Conservation (phyloP, 371 early-diverging fungal species). For the Mortierella sp. region DNA sequence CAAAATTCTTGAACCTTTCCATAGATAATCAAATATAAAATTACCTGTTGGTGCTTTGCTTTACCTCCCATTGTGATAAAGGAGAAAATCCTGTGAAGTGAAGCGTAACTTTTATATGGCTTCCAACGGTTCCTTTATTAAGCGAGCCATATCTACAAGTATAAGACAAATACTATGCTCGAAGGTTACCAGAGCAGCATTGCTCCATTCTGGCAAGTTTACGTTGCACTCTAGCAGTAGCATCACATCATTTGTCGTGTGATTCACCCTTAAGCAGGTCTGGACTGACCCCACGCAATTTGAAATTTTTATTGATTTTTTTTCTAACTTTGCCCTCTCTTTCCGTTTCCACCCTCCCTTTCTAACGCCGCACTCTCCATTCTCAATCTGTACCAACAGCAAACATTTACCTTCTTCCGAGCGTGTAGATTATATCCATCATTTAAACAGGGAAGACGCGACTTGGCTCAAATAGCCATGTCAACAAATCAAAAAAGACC, state of each 20-base stretch:
- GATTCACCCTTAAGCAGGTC: slow-evolving; percentile 5
- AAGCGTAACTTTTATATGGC: too few relatives aligned
- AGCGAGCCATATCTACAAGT: too few relatives aligned
- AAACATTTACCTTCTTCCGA: background rate
- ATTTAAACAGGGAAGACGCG: slow-evolving; percentile 10
- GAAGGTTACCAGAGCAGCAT: too few relatives aligned
- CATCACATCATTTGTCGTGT: background rate
- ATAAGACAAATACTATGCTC: too few relatives aligned
- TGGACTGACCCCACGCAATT: slow-evolving; percentile 11
- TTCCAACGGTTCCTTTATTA: too few relatives aligned
- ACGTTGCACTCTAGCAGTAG: background rate
- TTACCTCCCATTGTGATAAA: too few relatives aligned
- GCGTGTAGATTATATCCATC: slow-evolving; percentile 5
- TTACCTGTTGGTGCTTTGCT: too few relatives aligned
- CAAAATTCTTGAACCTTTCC: too few relatives aligned
- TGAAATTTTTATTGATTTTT: slow-evolving; percentile 1
- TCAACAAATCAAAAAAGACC: slow-evolving; percentile 1
- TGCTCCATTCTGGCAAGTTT: background rate
- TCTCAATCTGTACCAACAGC: background rate
- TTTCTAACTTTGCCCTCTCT: slow-evolving; percentile 4
- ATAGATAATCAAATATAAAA: too few relatives aligned
- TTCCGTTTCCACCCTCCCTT: slow-evolving; percentile 13
- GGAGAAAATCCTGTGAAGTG: too few relatives aligned
- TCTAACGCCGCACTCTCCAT: slow-evolving; percentile 1
- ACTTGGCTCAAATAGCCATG: slow-evolving; percentile 3